Conservation (phyloP, 2,329 filamentous ascomycete species). For the Periconia macrospinosa region DNA sequence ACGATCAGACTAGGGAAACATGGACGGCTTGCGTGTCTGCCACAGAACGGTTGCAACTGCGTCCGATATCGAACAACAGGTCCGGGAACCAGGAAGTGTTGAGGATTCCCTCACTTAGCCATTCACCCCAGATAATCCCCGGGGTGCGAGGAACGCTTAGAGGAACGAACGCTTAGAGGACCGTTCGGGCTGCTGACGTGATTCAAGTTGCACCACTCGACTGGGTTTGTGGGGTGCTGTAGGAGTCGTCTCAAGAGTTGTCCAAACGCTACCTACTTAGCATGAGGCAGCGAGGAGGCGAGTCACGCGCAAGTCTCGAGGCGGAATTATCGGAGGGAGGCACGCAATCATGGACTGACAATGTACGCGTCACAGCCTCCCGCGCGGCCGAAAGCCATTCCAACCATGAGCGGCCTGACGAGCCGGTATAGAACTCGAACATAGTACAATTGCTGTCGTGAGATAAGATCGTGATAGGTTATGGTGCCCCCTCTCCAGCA, state of each 20-base stretch:
- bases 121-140: too few relatives aligned
- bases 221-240: slow-evolving; percentile 10
- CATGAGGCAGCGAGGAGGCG: neutral
- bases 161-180: slow-evolving; percentile 1
- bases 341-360: neutral
- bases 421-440: neutral
- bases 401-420: slow-evolving; percentile 1
- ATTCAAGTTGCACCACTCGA: neutral
- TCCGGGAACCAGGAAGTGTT: too few relatives aligned
- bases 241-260: slow-evolving; percentile 3
- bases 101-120: too few relatives aligned
- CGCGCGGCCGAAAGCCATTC: slow-evolving; percentile 4
- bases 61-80: neutral
- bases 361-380: slow-evolving; percentile 5
- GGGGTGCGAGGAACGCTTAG: neutral
- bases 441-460: neutral
- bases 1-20: neutral
- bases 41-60: neutral
- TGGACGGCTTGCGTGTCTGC: neutral
- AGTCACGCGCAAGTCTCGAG: slow-evolving; percentile 6
- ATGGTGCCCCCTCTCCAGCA: neutral
- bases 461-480: neutral
- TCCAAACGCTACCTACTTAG: neutral
- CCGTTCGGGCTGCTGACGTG: slow-evolving; percentile 5
- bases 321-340: slow-evolving; percentile 1